Base-by-base conservation (phyloP, 1,139 yeast species). In the Lodderomyces elongisporus region DNA sequence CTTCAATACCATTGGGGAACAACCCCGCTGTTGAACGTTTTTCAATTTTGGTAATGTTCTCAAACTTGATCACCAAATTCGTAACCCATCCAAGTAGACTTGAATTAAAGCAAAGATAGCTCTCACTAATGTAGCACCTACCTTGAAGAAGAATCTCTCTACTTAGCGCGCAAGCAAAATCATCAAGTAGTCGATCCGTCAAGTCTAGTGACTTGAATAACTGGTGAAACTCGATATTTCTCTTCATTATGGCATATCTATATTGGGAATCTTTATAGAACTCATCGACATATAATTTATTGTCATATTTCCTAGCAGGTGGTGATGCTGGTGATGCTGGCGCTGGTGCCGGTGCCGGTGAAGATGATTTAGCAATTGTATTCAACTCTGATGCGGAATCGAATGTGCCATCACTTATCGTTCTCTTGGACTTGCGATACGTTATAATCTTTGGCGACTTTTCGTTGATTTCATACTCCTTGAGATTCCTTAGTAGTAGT, bases 31-130 rank as follows among this genome's bases (percentile, higher is more conserved):
- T 87, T 28, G 78, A 70, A 42, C 78, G 79, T 58, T 85, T 85
- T 47, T 88, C 96, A 46, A 91, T 71, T 17, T 74, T 68, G 3
- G 75, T 66, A 28, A 91, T 77, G 38, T 88, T 95, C 31, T 71
- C 74, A 47, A 82, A 74, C 2, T 85, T 79, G 20, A 91, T 73
- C 5, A 83, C 74, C 27, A 89, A 58, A 44, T 75, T 85, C 3
- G 96, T 87, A 2, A 87, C 87, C 95, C 96, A 89, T 1, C 96
- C 96, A 32, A 93, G 64, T 29, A 91, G 68, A 49, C 87, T 87
- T n/a, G 96, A 85, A 49, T 87, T 83, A 64, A 93, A 93, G 52
- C 96, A 87, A 2, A 91, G 56, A 48, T 82, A 77, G 39, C 74
- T 74, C 46, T 85, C 95, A 14, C 95, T 79, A 2, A 93, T 74